Evolutionary conservation across 768 basidiomycete genomes (phyloP), one percentile per base, ranked within the genome.

Genomic region (Collybiopsis confluens): DNA sequence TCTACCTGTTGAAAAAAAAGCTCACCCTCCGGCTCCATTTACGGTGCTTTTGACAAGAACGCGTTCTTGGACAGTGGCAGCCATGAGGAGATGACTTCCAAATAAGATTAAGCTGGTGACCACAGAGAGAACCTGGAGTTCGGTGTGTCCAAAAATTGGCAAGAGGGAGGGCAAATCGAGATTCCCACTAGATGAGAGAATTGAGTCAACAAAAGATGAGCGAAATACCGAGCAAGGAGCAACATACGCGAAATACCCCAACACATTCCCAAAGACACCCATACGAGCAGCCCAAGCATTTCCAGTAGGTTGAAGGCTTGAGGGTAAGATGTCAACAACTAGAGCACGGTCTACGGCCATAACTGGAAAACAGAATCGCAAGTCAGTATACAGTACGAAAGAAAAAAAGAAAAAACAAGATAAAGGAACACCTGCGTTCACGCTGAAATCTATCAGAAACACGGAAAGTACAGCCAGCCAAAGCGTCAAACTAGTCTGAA

Each of bases 211-310:
- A n/a, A n/a, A n/a, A n/a, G n/a, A n/a, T n/a, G n/a, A n/a, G n/a
- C n/a, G n/a, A n/a, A n/a, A n/a, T n/a, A n/a, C n/a, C n/a, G n/a
- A n/a, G n/a, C 62, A 2, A 53, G 8, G 35, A 50, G 11, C 13
- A 75, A n/a, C 90, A 60, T 59, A 94, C 93, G 91, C 76, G 62
- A 90, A 96, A 67, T 94, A 96, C 0, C 93, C 94, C 1, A 84
- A 73, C 0, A 96, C 86, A 52, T 89, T 85, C 10, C 95, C 95
- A 24, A 94, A 62, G 1, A 90, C 91, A 42, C 89, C 71, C 92
- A 97, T 95, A n/a, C 88, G 74, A 0, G 90, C 92, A 0, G 92
- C 95, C 95, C 95, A 98, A 0, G 95, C 95, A 64, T 95, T 97
- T 1, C 90, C 94, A 8, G 79, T 73, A 5, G 93, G 83, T 66